Percentiles rank a stretch among this genome's conserved stretches.
Conservation (phyloP, 352 stramenopile genomes). For the Phytopythium oedochilum region DNA sequence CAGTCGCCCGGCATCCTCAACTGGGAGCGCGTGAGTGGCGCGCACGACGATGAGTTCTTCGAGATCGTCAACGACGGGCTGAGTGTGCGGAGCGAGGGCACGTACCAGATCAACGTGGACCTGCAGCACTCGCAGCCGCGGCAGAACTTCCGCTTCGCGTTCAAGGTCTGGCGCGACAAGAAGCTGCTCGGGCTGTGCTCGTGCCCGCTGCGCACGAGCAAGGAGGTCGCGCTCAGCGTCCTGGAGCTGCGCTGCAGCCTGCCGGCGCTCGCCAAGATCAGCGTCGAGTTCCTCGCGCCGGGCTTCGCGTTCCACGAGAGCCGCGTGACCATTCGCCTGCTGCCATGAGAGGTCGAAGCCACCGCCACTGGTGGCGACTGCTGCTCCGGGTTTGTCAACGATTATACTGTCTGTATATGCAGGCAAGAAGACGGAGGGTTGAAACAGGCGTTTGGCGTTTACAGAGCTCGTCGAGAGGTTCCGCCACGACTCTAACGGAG, state of each 20-base stretch:
- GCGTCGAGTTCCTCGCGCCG: slow-evolving; percentile 33
- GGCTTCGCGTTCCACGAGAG: slow-evolving; percentile 43
- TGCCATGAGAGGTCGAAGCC: neutral
- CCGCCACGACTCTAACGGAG: neutral
- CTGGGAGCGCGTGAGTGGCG: slow-evolving; percentile 27
- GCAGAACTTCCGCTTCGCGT: slow-evolving; percentile 27
- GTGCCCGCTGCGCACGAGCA: slow-evolving; percentile 31
- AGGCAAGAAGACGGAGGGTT: neutral
- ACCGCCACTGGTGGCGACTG: neutral
- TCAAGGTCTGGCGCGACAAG: slow-evolving; percentile 35
- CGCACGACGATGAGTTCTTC: slow-evolving; percentile 30
- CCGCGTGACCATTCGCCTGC: slow-evolving; percentile 26
- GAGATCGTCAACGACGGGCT: slow-evolving; percentile 29
- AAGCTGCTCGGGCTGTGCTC: slow-evolving; percentile 33
- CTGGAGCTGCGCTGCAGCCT: slow-evolving; percentile 28
- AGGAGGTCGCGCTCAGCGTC: slow-evolving; percentile 33
- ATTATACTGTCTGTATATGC: neutral
- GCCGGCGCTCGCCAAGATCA: slow-evolving; percentile 24
- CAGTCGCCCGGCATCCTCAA: slow-evolving; percentile 30
- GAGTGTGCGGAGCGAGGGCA: slow-evolving; percentile 20
- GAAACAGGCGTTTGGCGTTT: neutral
- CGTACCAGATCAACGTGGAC: slow-evolving; percentile 42
- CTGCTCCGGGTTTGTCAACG: neutral
- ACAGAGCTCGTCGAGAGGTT: neutral
- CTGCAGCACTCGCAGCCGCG: slow-evolving; percentile 30